These are phyloP conservation scores for Ajuga reptans DNA, from an alignment of 305 asterid species.

Conservation along the genomic window DNA sequence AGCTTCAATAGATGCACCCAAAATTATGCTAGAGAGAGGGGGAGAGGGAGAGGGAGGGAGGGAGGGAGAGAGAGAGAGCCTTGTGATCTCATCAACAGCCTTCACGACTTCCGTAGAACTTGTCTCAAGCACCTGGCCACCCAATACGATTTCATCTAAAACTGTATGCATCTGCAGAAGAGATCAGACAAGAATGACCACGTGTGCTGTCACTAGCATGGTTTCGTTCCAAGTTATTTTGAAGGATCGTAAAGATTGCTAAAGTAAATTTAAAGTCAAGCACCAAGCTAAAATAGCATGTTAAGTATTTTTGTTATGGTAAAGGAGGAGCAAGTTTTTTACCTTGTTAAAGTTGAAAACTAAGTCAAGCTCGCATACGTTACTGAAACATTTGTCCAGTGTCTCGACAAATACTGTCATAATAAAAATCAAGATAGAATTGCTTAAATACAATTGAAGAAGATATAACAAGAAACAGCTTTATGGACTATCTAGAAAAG, in stretches of 20 bases:
- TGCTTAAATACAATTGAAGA: neutral
- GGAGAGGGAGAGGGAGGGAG: conserved; percentile 1
- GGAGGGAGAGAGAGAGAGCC: conserved; percentile 29
- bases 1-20: neutral
- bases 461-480: neutral
- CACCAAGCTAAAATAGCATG: conserved; percentile 15
- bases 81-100: conserved; percentile 77
- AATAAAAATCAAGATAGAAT: neutral
- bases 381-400: conserved; percentile 78
- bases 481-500: neutral
- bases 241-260: conserved; percentile 10
- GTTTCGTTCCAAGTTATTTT: neutral
- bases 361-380: conserved; percentile 86
- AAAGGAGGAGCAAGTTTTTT: conserved; percentile 20
- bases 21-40: neutral
- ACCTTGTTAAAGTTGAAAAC: conserved; percentile 92
- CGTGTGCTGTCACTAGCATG: neutral
- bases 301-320: neutral
- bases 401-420: conserved; percentile 82
- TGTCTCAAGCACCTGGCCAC: conserved; percentile 93
- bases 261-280: neutral
- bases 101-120: conserved; percentile 63
- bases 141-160: conserved; percentile 79
- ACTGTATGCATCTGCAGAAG: conserved; percentile 69
- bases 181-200: conserved; percentile 5